A percentile compares a stretch with the other conserved stretches of the same genome.
phyloP scores from a whole-genome alignment of 257 asterid genomes.

The Lantana camara region DNA sequence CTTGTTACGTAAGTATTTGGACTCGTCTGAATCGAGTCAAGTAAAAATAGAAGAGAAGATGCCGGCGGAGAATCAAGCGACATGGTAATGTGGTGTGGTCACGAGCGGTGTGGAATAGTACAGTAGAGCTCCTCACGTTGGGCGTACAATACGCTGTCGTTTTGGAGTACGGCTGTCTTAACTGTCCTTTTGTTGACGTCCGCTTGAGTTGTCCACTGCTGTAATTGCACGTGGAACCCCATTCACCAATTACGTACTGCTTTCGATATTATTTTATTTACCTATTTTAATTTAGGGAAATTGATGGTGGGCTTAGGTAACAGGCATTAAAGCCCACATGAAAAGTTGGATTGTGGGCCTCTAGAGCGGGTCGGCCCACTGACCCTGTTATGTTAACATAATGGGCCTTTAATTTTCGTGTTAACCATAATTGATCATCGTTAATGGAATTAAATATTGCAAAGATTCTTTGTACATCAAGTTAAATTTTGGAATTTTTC shows the following conservation, averaged over 20 bases:
- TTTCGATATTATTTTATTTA: background rate
- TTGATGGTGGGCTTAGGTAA: background rate
- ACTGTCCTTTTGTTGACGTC: conserved; percentile 38
- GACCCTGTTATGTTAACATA: no score
- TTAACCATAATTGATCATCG: background rate
- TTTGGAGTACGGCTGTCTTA: conserved; percentile 34
- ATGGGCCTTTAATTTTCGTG: background rate
- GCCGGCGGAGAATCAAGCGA: conserved; percentile 23
- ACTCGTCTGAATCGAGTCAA: no score
- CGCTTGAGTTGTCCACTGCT: conserved; percentile 29
- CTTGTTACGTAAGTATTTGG: no score
- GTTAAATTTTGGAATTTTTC: no score
- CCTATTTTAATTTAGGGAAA: background rate
- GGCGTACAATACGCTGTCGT: conserved; percentile 29
- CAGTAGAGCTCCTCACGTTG: conserved; percentile 29
- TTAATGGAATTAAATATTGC: background rate
- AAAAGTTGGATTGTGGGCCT: background rate
- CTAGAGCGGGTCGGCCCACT: conserved; percentile 6
- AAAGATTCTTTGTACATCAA: background rate
- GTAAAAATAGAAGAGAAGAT: no score
- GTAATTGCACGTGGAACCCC: conserved; percentile 33
- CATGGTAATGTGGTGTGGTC: background rate
- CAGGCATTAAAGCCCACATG: background rate
- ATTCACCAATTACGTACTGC: background rate
- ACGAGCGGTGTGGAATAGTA: background rate